Conservation (phyloP, 805 yeast genomes). For the Wickerhamomyces rabaulensis region DNA sequence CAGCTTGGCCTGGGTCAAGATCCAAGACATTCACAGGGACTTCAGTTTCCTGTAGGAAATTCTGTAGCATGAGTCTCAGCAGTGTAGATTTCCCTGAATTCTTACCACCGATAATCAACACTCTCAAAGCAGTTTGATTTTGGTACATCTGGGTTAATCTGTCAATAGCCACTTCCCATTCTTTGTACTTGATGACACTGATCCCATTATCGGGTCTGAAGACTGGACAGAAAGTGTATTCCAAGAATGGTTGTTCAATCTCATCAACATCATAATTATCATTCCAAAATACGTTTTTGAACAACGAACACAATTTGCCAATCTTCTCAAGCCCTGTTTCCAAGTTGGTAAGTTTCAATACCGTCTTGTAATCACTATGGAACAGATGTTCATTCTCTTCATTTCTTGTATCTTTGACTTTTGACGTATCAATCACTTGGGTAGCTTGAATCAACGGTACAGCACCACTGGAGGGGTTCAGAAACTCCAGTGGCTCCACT, state of each 20-base stretch:
- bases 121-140: constrained; percentile 21
- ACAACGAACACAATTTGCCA: constrained; percentile 37
- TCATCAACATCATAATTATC: constrained; percentile 12
- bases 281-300: constrained; percentile 36
- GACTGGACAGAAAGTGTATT: constrained; percentile 36
- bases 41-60: constrained; percentile 27
- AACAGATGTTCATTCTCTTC: constrained; percentile 34
- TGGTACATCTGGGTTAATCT: constrained; percentile 33
- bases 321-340: constrained; percentile 42
- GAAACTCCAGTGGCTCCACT: constrained; percentile 25
- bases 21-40: constrained; percentile 52
- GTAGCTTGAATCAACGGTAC: constrained; percentile 42
- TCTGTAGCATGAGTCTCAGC: constrained; percentile 48
- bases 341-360: constrained; percentile 32
- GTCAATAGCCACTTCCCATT: constrained; percentile 35
- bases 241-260: constrained; percentile 23
- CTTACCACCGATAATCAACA: constrained; percentile 43
- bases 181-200: constrained; percentile 15
- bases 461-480: constrained; percentile 29
- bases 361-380: constrained; percentile 36
- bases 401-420: constrained; percentile 25
- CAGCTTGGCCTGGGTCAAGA: constrained; percentile 88
- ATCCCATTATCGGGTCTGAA: constrained; percentile 24
- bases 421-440: constrained; percentile 29
- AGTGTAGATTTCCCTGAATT: constrained; percentile 82